Evolutionary conservation across 306 rosid genomes (phyloP).

Genomic region (Glycine latifolia): DNA sequence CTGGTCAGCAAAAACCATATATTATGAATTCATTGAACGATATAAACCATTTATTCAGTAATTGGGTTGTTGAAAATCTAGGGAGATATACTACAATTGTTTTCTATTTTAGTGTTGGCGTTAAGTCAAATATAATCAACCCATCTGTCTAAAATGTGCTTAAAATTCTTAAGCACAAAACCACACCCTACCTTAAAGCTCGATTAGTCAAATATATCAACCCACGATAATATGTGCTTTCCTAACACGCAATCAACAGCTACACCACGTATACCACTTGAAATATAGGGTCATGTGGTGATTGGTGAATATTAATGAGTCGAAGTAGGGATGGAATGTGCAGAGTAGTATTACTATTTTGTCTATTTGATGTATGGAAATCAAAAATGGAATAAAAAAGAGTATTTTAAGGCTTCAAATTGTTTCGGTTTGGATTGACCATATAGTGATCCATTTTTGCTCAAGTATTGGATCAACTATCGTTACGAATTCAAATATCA

Average conservation of each 20-base stretch:
- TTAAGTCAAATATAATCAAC: not conserved
- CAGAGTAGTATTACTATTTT: too few species aligned
- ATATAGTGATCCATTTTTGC: too few species aligned
- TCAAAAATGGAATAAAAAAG: too few species aligned
- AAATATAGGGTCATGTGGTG: not conserved
- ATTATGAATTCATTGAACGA: not conserved
- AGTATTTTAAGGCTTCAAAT: too few species aligned
- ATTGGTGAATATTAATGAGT: not conserved
- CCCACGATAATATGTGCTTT: not conserved
- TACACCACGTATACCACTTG: not conserved
- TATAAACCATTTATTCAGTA: not conserved
- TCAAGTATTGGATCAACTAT: too few species aligned
- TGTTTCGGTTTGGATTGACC: too few species aligned
- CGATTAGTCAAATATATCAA: constrained; percentile 18
- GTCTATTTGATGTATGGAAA: too few species aligned
- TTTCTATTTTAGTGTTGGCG: not conserved
- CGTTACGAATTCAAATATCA: too few species aligned
- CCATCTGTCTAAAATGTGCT: not conserved
- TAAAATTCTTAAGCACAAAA: not conserved
- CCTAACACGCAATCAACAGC: not conserved
- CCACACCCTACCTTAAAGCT: not conserved
- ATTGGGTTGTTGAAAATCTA: not conserved
- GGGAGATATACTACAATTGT: not conserved
- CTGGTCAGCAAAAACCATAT: not conserved
- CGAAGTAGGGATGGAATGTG: not conserved